phyloP scores from a whole-genome alignment of 1,139 yeast genomes.

The Nakaseomyces delphensis region DNA sequence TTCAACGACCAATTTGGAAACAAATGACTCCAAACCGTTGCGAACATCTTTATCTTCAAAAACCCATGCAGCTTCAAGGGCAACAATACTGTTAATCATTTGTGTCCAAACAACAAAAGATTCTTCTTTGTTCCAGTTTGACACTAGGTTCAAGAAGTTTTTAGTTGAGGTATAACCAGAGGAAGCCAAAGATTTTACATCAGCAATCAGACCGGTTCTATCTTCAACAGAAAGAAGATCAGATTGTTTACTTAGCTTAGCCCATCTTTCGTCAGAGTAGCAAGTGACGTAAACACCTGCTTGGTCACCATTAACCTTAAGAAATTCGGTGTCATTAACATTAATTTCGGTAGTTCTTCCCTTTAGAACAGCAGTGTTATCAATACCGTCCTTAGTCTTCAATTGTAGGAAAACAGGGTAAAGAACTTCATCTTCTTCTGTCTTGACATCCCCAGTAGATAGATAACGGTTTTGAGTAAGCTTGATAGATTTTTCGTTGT shows the following conservation, averaged over 20 bases:
- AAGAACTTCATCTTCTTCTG: constrained; percentile 55
- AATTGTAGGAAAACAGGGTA: constrained; percentile 77
- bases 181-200: constrained; percentile 62
- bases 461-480: constrained; percentile 65
- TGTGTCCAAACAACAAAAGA: constrained; percentile 76
- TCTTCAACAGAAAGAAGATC: constrained; percentile 72
- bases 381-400: constrained; percentile 55
- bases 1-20: constrained; percentile 49
- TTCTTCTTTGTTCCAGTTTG: constrained; percentile 58
- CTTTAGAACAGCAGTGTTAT: constrained; percentile 50
- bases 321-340: constrained; percentile 40
- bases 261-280: constrained; percentile 67
- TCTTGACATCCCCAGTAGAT: constrained; percentile 64
- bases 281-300: constrained; percentile 77
- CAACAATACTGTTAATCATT: constrained; percentile 46
- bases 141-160: constrained; percentile 54
- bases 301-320: constrained; percentile 74
- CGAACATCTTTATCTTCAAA: constrained; percentile 53
- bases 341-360: constrained; percentile 44
- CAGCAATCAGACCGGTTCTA: constrained; percentile 79
- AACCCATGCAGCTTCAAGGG: constrained; percentile 57
- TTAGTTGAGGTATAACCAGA: constrained; percentile 67
- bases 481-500: constrained; percentile 38
- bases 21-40: constrained; percentile 52
- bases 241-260: constrained; percentile 65